These are phyloP conservation scores for Gossypium longicalyx DNA, from an alignment of 345 rosid genomes.

Conservation along the genomic window DNA sequence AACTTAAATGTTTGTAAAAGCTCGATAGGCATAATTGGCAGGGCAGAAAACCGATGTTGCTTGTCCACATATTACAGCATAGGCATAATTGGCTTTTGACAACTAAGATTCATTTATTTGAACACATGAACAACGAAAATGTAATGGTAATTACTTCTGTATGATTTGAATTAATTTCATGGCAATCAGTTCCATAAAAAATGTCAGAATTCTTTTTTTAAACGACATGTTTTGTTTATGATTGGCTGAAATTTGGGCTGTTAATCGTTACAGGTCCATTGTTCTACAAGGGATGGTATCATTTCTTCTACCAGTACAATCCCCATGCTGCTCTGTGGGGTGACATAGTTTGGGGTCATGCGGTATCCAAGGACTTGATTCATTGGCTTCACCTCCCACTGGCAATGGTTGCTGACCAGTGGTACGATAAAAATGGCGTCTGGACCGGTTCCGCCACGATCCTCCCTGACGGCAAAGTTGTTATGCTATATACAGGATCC, in stretches of 20 bases:
- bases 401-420: slow-evolving; percentile 79
- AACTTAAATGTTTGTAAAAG: not conserved
- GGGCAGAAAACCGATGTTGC: no score
- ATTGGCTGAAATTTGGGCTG: not conserved
- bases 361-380: slow-evolving; percentile 72
- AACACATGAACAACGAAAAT: not conserved
- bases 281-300: slow-evolving; percentile 92
- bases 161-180: not conserved
- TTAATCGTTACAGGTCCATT: slow-evolving; percentile 56
- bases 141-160: not conserved
- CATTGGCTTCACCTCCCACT: slow-evolving; percentile 87
- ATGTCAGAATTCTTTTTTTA: not conserved
- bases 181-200: not conserved
- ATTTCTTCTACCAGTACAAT: slow-evolving; percentile 90
- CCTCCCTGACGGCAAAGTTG: slow-evolving; percentile 67
- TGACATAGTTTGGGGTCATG: slow-evolving; percentile 93
- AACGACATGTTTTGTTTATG: not conserved
- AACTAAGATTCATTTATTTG: no score
- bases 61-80: no score
- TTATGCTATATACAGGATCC: slow-evolving; percentile 87
- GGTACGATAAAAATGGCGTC: slow-evolving; percentile 80
- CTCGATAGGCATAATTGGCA: no score
- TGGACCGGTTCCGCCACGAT: slow-evolving; percentile 94
- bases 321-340: slow-evolving; percentile 90
- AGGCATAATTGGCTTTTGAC: no score